Evolutionary conservation across 345 rosid genomes (phyloP).

Genomic region (Triadica sebifera): DNA sequence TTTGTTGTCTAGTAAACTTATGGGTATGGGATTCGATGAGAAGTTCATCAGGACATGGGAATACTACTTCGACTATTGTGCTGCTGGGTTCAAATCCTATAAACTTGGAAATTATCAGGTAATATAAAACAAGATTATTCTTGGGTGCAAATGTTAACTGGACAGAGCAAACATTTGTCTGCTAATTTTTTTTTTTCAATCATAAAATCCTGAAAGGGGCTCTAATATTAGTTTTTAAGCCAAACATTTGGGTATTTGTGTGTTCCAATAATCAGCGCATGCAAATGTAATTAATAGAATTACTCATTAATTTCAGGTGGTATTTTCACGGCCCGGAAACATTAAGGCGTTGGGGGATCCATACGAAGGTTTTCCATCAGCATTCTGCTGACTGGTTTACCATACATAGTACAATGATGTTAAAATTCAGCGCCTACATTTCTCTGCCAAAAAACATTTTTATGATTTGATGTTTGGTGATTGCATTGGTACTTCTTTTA

Average conservation of each 20-base stretch:
- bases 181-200: no score
- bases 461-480: no score
- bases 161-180: no score
- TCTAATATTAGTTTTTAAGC: background rate
- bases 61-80: slow-evolving; percentile 79
- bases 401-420: no score
- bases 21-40: slow-evolving; percentile 64
- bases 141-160: no score
- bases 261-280: slow-evolving; percentile 26
- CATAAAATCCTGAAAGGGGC: no score
- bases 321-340: slow-evolving; percentile 69
- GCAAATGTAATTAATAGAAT: background rate
- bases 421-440: no score
- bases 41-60: slow-evolving; percentile 84
- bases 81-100: slow-evolving; percentile 72
- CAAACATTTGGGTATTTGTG: slow-evolving; percentile 18
- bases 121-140: background rate
- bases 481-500: no score
- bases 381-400: background rate
- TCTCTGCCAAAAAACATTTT: no score
- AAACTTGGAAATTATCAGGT: slow-evolving; percentile 77
- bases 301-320: slow-evolving; percentile 33
- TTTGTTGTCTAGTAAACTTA: slow-evolving; percentile 45
- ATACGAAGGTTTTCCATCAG: background rate
- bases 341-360: background rate